Percentiles rank a stretch among this genome's conserved stretches.
These are phyloP conservation scores for Parachlorella kessleri DNA, from an alignment of 139 green algal genomes.

Conservation along the genomic window DNA sequence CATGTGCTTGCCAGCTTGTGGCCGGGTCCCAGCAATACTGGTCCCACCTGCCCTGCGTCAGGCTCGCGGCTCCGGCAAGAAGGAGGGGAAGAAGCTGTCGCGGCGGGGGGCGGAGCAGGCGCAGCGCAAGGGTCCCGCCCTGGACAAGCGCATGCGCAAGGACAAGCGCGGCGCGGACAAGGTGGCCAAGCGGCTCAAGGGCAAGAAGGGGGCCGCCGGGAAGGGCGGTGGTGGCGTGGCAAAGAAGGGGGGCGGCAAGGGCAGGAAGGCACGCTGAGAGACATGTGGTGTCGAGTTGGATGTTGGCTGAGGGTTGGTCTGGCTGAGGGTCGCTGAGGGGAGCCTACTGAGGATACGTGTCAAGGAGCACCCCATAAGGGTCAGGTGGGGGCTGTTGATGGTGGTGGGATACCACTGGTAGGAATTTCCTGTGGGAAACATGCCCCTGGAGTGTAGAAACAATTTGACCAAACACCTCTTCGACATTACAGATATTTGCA, in stretches of 20 bases:
- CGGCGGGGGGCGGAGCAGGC: not conserved
- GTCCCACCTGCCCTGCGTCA: not conserved
- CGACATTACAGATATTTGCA: no score
- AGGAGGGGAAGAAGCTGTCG: conserved; percentile 21
- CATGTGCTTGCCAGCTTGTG: no score
- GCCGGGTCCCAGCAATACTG: not conserved
- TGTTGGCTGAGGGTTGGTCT: no score
- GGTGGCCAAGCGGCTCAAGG: conserved; percentile 11
- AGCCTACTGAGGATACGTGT: no score
- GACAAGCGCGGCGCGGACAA: conserved; percentile 28
- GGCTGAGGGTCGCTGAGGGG: no score
- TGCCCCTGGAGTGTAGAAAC: no score
- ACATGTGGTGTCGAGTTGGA: no score
- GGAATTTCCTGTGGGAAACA: no score
- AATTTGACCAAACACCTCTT: no score
- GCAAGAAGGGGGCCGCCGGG: conserved; percentile 9
- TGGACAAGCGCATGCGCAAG: conserved; percentile 43
- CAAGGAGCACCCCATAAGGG: no score
- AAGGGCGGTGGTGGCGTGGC: not conserved
- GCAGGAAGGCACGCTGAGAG: conserved; percentile 13
- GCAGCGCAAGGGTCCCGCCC: conserved; percentile 15
- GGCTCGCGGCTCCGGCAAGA: conserved; percentile 18
- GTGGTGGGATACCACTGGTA: no score
- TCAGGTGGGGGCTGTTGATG: no score
- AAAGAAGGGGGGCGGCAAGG: not conserved